phyloP scores from a whole-genome alignment of 257 asterid species.

The Gynochthodes officinalis region DNA sequence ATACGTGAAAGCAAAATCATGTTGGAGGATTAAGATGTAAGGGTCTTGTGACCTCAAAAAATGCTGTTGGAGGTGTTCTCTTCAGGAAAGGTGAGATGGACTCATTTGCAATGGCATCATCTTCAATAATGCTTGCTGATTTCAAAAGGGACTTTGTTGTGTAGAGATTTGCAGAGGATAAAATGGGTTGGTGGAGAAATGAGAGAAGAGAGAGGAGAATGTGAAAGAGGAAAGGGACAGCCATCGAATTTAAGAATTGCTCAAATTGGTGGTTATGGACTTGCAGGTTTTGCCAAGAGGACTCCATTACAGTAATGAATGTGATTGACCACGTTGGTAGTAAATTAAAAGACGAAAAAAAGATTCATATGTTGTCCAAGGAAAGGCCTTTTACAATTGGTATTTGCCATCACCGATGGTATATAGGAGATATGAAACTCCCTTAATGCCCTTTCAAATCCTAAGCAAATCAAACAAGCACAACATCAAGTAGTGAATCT shows the following conservation, averaged over 20 bases:
- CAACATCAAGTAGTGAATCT: slow-evolving; percentile 47
- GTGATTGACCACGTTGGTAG: no score
- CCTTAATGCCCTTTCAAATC: no score
- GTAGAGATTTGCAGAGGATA: slow-evolving; percentile 33
- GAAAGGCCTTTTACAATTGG: no score
- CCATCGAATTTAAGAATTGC: slow-evolving; percentile 23
- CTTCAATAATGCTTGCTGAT: slow-evolving; percentile 16
- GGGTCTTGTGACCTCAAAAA: slow-evolving; percentile 60
- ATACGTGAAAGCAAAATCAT: slow-evolving; percentile 52
- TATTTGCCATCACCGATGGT: no score
- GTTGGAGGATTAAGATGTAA: slow-evolving; percentile 42
- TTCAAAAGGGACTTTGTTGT: slow-evolving; percentile 18
- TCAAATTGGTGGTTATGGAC: no score
- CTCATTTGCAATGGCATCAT: slow-evolving; percentile 12
- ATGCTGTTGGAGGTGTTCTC: slow-evolving; percentile 31
- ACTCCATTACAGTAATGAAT: no score
- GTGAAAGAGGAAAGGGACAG: slow-evolving; percentile 18
- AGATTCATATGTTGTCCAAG: no score
- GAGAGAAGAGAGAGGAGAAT: slow-evolving; percentile 22
- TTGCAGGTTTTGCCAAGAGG: no score
- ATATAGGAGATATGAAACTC: no score
- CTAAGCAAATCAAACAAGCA: no score
- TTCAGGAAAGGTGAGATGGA: background rate
- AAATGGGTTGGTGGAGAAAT: slow-evolving; percentile 18
- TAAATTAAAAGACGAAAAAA: slow-evolving; percentile 7